These are phyloP conservation scores for Plasmodium fragile DNA, from an alignment of 169 alveolate species.

Conservation along the genomic window DNA sequence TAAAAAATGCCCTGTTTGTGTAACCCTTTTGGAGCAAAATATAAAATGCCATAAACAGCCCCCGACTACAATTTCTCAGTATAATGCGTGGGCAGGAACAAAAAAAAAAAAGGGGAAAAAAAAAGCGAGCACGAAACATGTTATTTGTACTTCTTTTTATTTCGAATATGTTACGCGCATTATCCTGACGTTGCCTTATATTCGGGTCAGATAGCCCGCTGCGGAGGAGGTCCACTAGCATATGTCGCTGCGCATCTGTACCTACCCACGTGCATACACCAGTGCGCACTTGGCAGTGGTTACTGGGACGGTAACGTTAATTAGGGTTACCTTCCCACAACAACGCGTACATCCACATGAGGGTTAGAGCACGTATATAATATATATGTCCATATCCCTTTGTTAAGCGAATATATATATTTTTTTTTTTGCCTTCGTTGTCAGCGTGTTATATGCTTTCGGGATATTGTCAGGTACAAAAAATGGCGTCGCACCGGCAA, in stretches of 20 bases:
- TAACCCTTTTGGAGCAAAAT: background rate
- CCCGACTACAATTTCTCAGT: background rate
- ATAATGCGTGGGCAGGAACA: background rate
- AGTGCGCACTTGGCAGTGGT: background rate
- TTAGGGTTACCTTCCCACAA: background rate
- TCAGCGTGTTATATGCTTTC: background rate
- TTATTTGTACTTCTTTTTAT: background rate
- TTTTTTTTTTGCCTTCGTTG: background rate
- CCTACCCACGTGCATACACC: background rate
- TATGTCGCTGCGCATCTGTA: background rate
- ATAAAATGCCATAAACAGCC: background rate
- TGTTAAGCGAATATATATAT: background rate
- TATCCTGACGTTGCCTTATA: background rate
- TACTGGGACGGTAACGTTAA: background rate
- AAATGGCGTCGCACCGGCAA: background rate
- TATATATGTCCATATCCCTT: background rate
- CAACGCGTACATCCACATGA: background rate
- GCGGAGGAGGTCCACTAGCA: background rate
- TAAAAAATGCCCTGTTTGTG: background rate
- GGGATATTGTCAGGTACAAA: background rate
- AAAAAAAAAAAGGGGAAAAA: background rate
- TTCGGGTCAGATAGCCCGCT: background rate
- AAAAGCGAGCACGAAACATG: background rate
- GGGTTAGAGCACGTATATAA: background rate
- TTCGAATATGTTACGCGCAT: background rate